Evolutionary conservation across 164 flowering plant species (phyloP), one percentile per base, ranked within the genome.

Genomic region (Liquidambar formosana): DNA sequence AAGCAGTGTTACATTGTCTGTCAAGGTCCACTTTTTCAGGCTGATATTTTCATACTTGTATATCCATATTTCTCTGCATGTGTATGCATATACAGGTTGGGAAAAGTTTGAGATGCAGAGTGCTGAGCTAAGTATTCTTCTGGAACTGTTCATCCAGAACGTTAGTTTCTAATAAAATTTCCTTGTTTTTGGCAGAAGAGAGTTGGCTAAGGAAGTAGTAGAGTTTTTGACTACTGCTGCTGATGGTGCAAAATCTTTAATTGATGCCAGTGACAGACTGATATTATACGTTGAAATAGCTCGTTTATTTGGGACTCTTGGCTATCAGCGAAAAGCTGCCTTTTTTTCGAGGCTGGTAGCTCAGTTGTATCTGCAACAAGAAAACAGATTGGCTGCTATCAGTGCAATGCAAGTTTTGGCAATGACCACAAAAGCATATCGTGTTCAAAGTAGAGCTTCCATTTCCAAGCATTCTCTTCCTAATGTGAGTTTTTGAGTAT

Each of bases 341-440:
- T 96, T 96, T 79, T 96, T 96, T 68, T 91, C 98, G 11, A 86
- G 99, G 82, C 97, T 88, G 80, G 98, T 96, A 57, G 99, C 99
- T 76, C 97, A 88, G 84, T 73, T 96, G 76, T 96, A 96, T 76
- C 63, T 96, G 80, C 97, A 92, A 68, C 99, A 96, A 78, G 98
- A 92, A 44, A 94, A 87, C 62, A 79, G 83, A 75, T 73, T 82
- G 70, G 96, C 98, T 77, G 98, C 99, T 64, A 86, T 86, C 56
- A 93, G 99, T 82, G 97, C 98, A 58, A 79, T 93, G 98, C 99
- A 96, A 85, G 97, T 93, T 44, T 80, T 96, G 85, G 92, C 97
- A 68, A 84, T 93, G 92, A 91, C 99, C 5, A 86, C 99, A 54
- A 85, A 87, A 73, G 96, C 98, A 38, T 96, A 96, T 72, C 92